Evolutionary conservation across 2,329 filamentous ascomycete genomes (phyloP), one percentile per base, ranked within the genome.

Genomic region (Talaromyces piceae): DNA sequence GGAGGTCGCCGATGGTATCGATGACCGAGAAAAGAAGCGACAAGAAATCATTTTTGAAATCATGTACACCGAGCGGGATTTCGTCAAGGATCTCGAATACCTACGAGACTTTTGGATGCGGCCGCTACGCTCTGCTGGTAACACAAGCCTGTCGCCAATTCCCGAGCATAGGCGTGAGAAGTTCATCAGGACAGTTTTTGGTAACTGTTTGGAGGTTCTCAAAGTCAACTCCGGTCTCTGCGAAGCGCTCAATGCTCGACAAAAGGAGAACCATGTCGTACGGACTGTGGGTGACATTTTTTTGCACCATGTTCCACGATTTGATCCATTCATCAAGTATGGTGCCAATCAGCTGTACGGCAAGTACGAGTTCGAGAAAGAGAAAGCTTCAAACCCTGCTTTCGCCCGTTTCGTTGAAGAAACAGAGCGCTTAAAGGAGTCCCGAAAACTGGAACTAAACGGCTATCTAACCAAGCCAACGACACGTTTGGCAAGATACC

Each of bases 91-190:
- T 69, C 76, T 98, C 61, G 93, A 98, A 70, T 98, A 98, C 65
- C 77, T 98, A 26, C 83, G 93, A 55, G 93, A 98, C 73, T 98
- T 97, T 76, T 98, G 93, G 93, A 95, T 98, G 73, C 81, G 93
- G 59, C 93, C 93, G 8, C 73, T 98, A 52, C 83, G 90, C 46
- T 87, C 86, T 25, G 84, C 86, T 16, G 79, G 80, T 51, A 77
- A 79, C 16, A 68, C 71, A 9, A 75, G 66, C 56, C 79, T 80
- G 13, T 96, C 91, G 3, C 91, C 91, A 0, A 94, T 98, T 57
- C 91, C 93, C 4, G 83, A 93, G 58, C 83, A 88, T 54, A 83
- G 88, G 53, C 83, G 90, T 55, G 91, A 96, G 58, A 88, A 87
- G 63, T 94, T 95, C 56, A 91, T 98, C 52, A 84, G 88, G 60